phyloP scores from a whole-genome alignment of 2,329 filamentous ascomycete species.

The Zarea fungicola region DNA sequence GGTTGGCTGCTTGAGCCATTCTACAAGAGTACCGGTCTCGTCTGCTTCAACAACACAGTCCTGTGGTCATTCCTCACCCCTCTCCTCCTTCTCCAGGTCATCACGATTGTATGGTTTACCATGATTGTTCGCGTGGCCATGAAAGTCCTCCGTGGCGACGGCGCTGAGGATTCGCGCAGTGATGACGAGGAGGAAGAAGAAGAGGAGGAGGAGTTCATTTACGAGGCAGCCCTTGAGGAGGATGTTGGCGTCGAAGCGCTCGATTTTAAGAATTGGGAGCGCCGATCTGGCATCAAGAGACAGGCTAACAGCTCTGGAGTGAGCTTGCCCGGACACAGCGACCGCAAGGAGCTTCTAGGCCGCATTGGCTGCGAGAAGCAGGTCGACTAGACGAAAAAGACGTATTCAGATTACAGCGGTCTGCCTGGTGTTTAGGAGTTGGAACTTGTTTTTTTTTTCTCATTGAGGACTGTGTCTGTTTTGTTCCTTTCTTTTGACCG shows the following conservation, averaged over 20 bases:
- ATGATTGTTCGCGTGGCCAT: conserved; percentile 83
- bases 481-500: not conserved
- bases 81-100: conserved; percentile 70
- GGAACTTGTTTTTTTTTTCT: conserved; percentile 3
- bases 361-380: conserved; percentile 81
- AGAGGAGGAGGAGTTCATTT: conserved; percentile 48
- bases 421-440: not conserved
- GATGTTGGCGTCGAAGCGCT: conserved; percentile 71
- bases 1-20: conserved; percentile 70
- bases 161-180: conserved; percentile 80
- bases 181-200: conserved; percentile 73
- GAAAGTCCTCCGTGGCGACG: conserved; percentile 68
- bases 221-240: conserved; percentile 60
- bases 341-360: conserved; percentile 74
- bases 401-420: not conserved
- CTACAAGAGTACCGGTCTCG: conserved; percentile 60
- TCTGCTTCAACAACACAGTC: conserved; percentile 75
- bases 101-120: conserved; percentile 82
- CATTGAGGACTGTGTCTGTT: not conserved
- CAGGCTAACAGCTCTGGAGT: conserved; percentile 51
- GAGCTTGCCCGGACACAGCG: conserved; percentile 65
- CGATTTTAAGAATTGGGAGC: conserved; percentile 60
- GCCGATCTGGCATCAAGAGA: conserved; percentile 50
- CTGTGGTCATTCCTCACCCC: conserved; percentile 72
- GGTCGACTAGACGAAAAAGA: conserved; percentile 36